Base-by-base conservation (phyloP, 371 early-diverging fungal species). In the Lichtheimia corymbifera region DNA sequence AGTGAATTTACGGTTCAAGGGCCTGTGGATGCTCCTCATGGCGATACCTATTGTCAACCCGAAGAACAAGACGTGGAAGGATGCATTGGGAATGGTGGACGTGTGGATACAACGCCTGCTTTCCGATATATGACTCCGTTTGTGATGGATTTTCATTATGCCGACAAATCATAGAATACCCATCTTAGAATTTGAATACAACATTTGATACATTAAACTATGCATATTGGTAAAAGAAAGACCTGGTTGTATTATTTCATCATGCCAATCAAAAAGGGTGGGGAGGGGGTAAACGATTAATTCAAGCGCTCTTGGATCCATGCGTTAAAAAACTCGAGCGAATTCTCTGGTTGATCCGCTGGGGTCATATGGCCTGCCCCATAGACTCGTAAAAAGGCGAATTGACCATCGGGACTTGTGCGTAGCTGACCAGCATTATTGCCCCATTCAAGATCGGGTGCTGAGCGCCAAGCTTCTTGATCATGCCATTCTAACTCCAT, bases 311-410 rank as follows among this genome's bases (percentile, higher is more conserved):
- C 14, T 47, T 58, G 58, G n/a, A 64, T 70, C 91, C 91, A 91
- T 63, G 69, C 76, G 72, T 87, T 86, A 66, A 89, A 76, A 76
- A 91, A 84, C 63, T 83, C 86, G 53, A 83, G 66, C 50, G 81
- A 73, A 61, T 80, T 72, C 49, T 68, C 79, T 40, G 87, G 87
- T 71, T 81, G 80, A 61, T 85, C 87, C 53, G 85, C 82, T 55
- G 85, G 85, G 50, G 81, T 86, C 96, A 97, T 96, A 69, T 97
- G 97, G 15, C 97, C 97, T 45, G 93, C 96, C 50, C 85, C 91
- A 74, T 87, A 95, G 17, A 93, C 84, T 42, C 91, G 87, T 64
- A 97, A 66, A 83, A 91, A 97, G 45, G 96, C 90, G 53, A 97
- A 83, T 52, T 82, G 81, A 44, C 87, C 85, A 43, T 73, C 70